Percentiles rank a stretch among this genome's conserved stretches.
phyloP scores from a whole-genome alignment of 2,329 filamentous ascomycete species.

The Pseudocercospora musae region DNA sequence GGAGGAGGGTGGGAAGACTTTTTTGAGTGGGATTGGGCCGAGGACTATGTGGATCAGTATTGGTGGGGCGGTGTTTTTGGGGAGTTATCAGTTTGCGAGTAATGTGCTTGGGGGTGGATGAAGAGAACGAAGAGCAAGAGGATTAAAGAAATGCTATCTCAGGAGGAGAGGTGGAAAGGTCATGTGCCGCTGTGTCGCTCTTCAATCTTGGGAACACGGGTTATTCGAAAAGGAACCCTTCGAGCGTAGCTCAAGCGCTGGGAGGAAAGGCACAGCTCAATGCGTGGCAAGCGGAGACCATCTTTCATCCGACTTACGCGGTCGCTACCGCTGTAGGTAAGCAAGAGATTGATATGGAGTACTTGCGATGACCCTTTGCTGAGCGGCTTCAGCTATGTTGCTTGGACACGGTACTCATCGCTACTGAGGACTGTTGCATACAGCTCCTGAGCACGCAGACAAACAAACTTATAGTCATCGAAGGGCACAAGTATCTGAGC shows the following conservation, averaged over 20 bases:
- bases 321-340: background rate
- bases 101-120: conserved; percentile 62
- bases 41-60: conserved; percentile 92
- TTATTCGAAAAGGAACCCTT: background rate
- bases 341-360: background rate
- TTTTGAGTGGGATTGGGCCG: conserved; percentile 75
- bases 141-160: background rate
- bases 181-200: background rate
- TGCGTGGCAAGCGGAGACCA: background rate
- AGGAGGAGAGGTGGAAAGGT: background rate
- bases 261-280: background rate
- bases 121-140: conserved; percentile 18
- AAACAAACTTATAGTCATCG: background rate
- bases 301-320: background rate
- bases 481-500: background rate
- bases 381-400: background rate
- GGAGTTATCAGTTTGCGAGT: conserved; percentile 84
- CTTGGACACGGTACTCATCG: background rate
- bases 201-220: background rate
- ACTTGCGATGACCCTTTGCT: background rate
- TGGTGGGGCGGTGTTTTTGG: conserved; percentile 90
- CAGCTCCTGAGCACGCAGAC: background rate
- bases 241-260: background rate
- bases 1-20: conserved; percentile 63
- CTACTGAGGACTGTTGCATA: background rate